These are phyloP conservation scores for Zygoascus tannicola DNA, from an alignment of 805 yeast species.

Conservation along the genomic window DNA sequence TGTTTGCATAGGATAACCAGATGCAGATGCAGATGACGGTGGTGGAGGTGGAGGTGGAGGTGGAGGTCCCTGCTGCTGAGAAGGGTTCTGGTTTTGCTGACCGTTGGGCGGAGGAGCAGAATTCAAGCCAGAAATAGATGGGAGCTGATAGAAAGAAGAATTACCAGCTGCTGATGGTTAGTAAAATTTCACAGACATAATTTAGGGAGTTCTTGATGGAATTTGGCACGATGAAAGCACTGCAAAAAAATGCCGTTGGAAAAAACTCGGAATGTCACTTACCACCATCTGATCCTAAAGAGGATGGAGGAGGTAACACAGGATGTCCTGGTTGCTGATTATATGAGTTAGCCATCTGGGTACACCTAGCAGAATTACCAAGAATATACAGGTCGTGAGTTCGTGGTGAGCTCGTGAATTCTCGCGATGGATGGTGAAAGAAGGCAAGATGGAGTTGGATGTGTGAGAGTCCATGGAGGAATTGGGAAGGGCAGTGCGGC, in stretches of 20 bases:
- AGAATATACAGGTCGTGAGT: slow-evolving; percentile 7
- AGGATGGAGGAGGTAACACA: slow-evolving; percentile 28
- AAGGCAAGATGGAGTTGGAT: background rate
- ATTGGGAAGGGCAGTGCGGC: too few species aligned
- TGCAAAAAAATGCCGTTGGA: too few species aligned
- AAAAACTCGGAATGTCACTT: too few species aligned
- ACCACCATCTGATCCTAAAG: slow-evolving; percentile 14
- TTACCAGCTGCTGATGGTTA: background rate
- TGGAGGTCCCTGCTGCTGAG: background rate
- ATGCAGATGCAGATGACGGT: background rate
- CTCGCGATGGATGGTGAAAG: background rate
- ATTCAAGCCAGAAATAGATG: background rate
- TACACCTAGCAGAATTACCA: slow-evolving; percentile 12
- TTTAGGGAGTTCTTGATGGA: background rate
- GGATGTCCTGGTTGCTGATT: slow-evolving; percentile 24
- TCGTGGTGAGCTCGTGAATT: too few species aligned
- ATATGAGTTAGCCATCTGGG: slow-evolving; percentile 1
- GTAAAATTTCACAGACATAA: background rate
- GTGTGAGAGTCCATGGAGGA: background rate
- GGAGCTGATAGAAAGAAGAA: background rate
- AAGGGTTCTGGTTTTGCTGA: background rate
- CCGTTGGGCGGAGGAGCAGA: background rate
- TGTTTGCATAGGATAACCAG: background rate
- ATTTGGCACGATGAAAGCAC: too few species aligned
- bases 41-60: background rate